Evolutionary conservation across 352 stramenopile genomes (phyloP), one percentile per base, ranked within the genome.

Genomic region (Globisporangium abappressorium): DNA sequence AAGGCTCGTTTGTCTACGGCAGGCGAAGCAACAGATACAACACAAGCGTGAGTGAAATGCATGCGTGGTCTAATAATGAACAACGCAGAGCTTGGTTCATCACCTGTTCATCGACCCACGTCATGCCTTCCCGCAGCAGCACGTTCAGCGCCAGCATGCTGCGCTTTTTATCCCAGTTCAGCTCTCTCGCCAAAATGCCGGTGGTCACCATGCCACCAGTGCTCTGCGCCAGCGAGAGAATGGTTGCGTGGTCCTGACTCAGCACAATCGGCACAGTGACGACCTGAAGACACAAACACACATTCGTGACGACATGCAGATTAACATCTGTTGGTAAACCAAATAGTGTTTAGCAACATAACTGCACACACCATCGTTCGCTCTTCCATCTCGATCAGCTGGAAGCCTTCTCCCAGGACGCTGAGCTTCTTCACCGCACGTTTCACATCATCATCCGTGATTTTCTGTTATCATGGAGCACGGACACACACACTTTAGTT

Each of bases 241-340:
- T 94, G 53, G 90, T 88, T 62, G 97, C 94, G 70, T 98, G 92
- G 80, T 99, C 97, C 55, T 91, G 81, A 72, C 94, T 98, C 59
- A 99, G 75, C 67, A 98, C 97, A 12, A 97, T 91, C 0, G 97
- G 97, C 7, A 99, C 94, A 5, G 90, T 98, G 26, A 99, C 82
- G 79, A 99, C 88, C 88, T 95, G 34, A 18, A 70, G 9, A 22
- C 22, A 36, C 14, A 57, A 46, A 43, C 49, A 58, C 18, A 34
- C 5, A 56, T 20, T 43, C 3, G 7, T 26, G 58, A 24, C 38
- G 43, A 43, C 34, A 34, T 22, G 20, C 2, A 51, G 2, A 20
- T 51, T 51, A 51, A 6, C 43, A 12, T 51, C 43, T 51, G 11
- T 51, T 22, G 43, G 6, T 49, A 43, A 22, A 61, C 5, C 7